These are phyloP conservation scores for Suhomyces pyralidae DNA, from an alignment of 805 yeast species.

Conservation along the genomic window DNA sequence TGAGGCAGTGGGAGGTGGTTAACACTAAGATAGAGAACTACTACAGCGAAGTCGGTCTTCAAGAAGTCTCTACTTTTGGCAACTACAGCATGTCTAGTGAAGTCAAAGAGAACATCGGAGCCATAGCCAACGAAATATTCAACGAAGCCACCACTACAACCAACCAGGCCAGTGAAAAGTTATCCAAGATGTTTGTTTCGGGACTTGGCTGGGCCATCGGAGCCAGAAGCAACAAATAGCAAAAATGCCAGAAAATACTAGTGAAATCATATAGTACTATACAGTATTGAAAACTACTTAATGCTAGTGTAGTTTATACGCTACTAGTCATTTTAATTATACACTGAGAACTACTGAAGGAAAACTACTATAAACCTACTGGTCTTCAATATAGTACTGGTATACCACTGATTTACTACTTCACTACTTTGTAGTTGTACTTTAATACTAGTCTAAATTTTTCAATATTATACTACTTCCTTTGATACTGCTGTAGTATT, in stretches of 20 bases:
- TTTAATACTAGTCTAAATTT: too few species aligned
- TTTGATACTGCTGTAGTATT: too few species aligned
- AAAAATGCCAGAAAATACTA: too few species aligned
- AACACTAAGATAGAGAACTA: slow-evolving; percentile 33
- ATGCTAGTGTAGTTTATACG: too few species aligned
- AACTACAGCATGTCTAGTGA: slow-evolving; percentile 10
- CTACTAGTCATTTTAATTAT: too few species aligned
- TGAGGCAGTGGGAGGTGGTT: slow-evolving; percentile 61
- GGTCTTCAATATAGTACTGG: too few species aligned
- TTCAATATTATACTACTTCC: too few species aligned
- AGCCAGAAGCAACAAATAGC: slow-evolving; percentile 29
- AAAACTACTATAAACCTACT: too few species aligned
- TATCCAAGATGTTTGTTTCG: slow-evolving; percentile 49
- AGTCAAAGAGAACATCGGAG: slow-evolving; percentile 17
- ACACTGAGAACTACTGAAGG: too few species aligned
- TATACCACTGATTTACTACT: too few species aligned
- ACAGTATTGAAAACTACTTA: too few species aligned
- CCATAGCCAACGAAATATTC: slow-evolving; percentile 26
- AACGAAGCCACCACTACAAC: slow-evolving; percentile 31
- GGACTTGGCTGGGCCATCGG: slow-evolving; percentile 68
- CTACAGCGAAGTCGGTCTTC: slow-evolving; percentile 5
- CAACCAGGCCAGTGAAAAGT: slow-evolving; percentile 42
- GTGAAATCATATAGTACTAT: neutral
- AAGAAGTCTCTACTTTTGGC: slow-evolving; percentile 2
- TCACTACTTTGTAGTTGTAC: too few species aligned